Evolutionary conservation across 2,329 filamentous ascomycete species (phyloP).

Genomic region (Corinectria fuckeliana): DNA sequence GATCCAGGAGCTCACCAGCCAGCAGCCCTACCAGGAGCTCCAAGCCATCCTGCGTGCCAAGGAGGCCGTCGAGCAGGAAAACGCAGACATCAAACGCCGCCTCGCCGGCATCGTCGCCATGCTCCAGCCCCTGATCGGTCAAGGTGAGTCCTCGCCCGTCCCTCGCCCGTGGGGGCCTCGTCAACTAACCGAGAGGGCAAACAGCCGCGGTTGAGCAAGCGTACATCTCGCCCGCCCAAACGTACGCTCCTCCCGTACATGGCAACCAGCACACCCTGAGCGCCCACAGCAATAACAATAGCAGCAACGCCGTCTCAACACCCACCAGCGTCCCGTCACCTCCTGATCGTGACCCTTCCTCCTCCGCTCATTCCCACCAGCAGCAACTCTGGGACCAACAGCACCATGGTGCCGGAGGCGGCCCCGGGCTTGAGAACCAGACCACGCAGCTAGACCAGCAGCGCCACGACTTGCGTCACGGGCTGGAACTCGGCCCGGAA

Average conservation of each 20-base stretch:
- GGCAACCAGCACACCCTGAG: constrained; percentile 22
- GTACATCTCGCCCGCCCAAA: constrained; percentile 43
- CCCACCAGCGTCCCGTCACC: constrained; percentile 36
- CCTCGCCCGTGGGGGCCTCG: not conserved
- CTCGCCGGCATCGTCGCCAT: constrained; percentile 70
- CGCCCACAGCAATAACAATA: constrained; percentile 29
- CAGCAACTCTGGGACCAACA: constrained; percentile 22
- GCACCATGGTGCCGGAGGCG: not conserved
- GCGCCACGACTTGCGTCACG: constrained; percentile 57
- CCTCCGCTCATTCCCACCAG: constrained; percentile 17
- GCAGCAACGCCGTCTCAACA: constrained; percentile 38
- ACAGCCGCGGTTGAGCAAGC: constrained; percentile 39
- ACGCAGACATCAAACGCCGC: constrained; percentile 75
- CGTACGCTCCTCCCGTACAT: constrained; percentile 35
- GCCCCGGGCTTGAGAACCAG: constrained; percentile 12
- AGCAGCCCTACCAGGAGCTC: constrained; percentile 84
- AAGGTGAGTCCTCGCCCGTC: constrained; percentile 26
- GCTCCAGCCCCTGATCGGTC: constrained; percentile 63
- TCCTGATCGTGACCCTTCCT: constrained; percentile 27
- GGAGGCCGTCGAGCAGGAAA: constrained; percentile 79
- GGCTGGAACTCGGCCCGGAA: constrained; percentile 68
- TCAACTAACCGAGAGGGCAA: constrained; percentile 7
- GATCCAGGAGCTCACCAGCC: constrained; percentile 77
- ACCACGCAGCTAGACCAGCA: constrained; percentile 51
- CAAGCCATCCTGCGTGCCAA: constrained; percentile 78